Evolutionary conservation across 1,284 basidiomycete genomes (phyloP), one percentile per base, ranked within the genome.

Genomic region (Schizophyllum amplum): DNA sequence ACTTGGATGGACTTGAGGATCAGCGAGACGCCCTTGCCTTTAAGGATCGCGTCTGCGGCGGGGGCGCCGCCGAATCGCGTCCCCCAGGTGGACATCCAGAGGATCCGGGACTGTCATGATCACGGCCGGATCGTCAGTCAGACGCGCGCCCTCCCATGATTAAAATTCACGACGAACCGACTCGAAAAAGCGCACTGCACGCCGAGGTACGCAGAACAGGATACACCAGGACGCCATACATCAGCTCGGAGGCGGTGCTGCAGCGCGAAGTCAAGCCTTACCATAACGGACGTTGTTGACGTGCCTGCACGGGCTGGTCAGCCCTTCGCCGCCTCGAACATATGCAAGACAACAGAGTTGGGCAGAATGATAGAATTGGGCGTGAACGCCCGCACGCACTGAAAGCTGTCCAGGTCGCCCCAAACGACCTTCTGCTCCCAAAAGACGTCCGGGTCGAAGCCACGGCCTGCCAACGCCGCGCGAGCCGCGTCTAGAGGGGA

Each of bases 211-310:
- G 20, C 6, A 21, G 1, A 20, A 11, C 6, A 21, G 7, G 26
- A 48, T 24, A 55, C 4, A 21, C 15, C 27, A 24, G 42, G 4
- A n/a, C 22, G 20, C 4, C 47, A 51, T 48, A 23, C 17, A 46
- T 24, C 33, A 48, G 27, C 15, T 17, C 42, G 24, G 52, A 21
- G 27, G n/a, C 11, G 13, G 33, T 42, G 33, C 33, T 17, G 2
- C 7, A 42, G n/a, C 24, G 25, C 47, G 24, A 55, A 24, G 24
- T 48, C 33, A 47, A 61, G 46, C 66, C 75, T 56, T 64, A 88
- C 86, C 71, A 64, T 90, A 90, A 58, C 79, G 80, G 21, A 81
- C 84, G 62, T 90, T 90, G 62, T 90, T 90, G 24, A 90, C 85
- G 64, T 90, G 87, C 65, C 87, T 90, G 56, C 23, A 50, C n/a